These are phyloP conservation scores for Ustilago lituana DNA, from an alignment of 1,284 basidiomycete genomes.

Conservation along the genomic window DNA sequence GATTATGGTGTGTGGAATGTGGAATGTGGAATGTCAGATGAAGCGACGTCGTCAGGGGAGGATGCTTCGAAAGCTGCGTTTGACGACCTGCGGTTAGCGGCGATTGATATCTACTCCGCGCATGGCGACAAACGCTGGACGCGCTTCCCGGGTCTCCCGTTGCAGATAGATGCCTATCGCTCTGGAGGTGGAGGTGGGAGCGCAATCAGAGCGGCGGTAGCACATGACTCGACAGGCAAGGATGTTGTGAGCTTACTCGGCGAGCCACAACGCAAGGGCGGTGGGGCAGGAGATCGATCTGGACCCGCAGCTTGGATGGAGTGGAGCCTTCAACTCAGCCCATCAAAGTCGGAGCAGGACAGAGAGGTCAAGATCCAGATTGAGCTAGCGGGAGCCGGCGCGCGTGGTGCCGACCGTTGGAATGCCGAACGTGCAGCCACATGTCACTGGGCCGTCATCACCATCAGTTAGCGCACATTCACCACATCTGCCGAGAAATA, in stretches of 20 bases:
- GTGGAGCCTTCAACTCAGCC: slow-evolving; percentile 17
- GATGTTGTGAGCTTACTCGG: slow-evolving; percentile 26
- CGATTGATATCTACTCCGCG: slow-evolving; percentile 39
- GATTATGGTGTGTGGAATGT: too few relatives aligned
- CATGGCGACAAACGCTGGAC: slow-evolving; percentile 24
- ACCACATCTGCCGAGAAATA: not conserved
- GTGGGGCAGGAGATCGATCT: slow-evolving; percentile 25
- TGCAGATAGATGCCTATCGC: slow-evolving; percentile 1
- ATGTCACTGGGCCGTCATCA: slow-evolving; percentile 30
- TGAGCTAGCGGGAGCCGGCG: slow-evolving; percentile 31
- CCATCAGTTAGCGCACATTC: slow-evolving; percentile 10
- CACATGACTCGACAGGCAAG: slow-evolving; percentile 20
- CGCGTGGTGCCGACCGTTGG: slow-evolving; percentile 40
- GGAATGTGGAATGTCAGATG: slow-evolving; percentile 20
- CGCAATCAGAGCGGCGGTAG: slow-evolving; percentile 3
- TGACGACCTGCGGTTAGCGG: slow-evolving; percentile 12
- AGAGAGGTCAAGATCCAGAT: slow-evolving; percentile 16
- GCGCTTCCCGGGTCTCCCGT: slow-evolving; percentile 19
- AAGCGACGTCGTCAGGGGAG: not conserved
- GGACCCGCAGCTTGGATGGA: slow-evolving; percentile 47
- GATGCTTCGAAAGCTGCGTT: slow-evolving; percentile 11
- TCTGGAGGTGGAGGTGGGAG: not conserved
- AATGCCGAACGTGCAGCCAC: slow-evolving; percentile 32
- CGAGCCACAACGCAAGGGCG: slow-evolving; percentile 42
- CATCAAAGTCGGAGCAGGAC: not conserved